phyloP scores from a whole-genome alignment of 176 grass and related monocot genomes.

The Saccharum officinarum region DNA sequence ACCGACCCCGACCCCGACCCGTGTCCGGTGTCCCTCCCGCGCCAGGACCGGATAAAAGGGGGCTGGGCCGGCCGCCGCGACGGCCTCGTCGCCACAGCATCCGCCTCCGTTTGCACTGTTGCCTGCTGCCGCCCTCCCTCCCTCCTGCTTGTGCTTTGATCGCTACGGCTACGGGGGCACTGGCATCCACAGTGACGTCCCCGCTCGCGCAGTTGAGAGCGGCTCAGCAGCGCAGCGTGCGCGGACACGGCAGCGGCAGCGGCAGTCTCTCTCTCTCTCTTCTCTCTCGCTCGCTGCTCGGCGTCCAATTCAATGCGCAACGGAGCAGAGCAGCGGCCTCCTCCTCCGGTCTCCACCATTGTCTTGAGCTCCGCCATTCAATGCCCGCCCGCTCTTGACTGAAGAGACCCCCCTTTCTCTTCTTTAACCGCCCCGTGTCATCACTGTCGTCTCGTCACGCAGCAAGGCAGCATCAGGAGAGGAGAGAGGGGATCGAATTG shows the following conservation, averaged over 20 bases:
- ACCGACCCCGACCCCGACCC: neutral
- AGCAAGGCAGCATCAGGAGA: neutral
- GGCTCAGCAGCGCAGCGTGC: neutral
- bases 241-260: slow-evolving; percentile 24
- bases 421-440: neutral
- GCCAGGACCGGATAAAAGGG: neutral
- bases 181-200: slow-evolving; percentile 42
- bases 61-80: neutral
- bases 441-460: neutral
- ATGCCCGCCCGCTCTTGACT: slow-evolving; percentile 24
- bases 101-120: neutral
- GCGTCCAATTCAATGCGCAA: slow-evolving; percentile 22
- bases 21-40: neutral
- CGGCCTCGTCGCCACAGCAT: neutral
- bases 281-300: neutral
- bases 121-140: neutral
- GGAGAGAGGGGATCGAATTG: neutral
- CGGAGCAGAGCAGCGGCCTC: neutral
- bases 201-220: slow-evolving; percentile 9
- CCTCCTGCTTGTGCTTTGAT: neutral
- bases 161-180: slow-evolving; percentile 19
- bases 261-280: too few species aligned
- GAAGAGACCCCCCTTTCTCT: neutral
- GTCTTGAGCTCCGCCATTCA: slow-evolving; percentile 30
- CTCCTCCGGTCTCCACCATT: neutral